Conservation (phyloP, 208 protist species). For the Trypanosoma caninum region DNA sequence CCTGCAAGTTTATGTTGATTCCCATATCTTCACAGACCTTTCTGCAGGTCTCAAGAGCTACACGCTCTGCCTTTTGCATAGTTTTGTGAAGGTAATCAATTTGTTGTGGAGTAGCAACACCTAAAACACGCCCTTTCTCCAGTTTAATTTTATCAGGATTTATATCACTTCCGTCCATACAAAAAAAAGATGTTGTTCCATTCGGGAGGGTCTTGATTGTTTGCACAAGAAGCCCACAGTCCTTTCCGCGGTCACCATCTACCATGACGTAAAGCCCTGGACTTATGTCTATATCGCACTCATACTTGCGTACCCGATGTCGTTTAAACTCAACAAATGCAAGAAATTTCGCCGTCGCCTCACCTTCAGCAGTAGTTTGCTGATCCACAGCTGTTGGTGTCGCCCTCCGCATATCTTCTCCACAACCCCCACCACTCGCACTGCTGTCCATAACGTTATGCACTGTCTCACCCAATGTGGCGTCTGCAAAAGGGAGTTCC, state of each 20-base stretch:
- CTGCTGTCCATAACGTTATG: conserved; percentile 3
- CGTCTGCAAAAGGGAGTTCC: background rate
- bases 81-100: conserved; percentile 75
- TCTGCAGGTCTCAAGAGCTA: conserved; percentile 86
- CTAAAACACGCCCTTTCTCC: conserved; percentile 73
- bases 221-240: conserved; percentile 86
- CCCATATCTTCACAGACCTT: conserved; percentile 76
- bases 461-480: background rate
- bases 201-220: conserved; percentile 36
- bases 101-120: conserved; percentile 61
- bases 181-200: conserved; percentile 40
- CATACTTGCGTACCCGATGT: conserved; percentile 70
- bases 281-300: conserved; percentile 43
- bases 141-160: conserved; percentile 71
- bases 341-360: conserved; percentile 27
- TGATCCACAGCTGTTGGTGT: conserved; percentile 15
- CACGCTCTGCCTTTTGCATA: conserved; percentile 67
- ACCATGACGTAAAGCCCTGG: conserved; percentile 86
- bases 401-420: conserved; percentile 4
- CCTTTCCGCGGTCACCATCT: conserved; percentile 82
- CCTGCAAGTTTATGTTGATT: conserved; percentile 77
- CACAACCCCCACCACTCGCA: background rate
- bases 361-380: background rate
- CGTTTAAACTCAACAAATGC: conserved; percentile 90
- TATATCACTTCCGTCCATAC: conserved; percentile 70